Evolutionary conservation across 2,329 filamentous ascomycete species (phyloP).

Genomic region (Colletotrichum sidae): DNA sequence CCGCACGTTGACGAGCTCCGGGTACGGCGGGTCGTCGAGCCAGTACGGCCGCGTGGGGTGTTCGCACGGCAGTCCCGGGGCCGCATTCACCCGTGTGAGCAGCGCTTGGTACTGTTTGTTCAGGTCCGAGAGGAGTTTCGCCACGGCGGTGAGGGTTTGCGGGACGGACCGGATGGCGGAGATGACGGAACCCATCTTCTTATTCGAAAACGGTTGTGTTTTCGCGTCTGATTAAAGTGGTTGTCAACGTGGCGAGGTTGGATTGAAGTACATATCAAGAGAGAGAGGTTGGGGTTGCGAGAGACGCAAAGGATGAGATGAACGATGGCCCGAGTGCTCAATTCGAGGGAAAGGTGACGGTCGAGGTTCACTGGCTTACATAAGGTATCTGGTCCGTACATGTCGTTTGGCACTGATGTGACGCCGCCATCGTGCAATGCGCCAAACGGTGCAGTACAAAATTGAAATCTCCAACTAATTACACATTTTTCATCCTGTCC

Average conservation of each 20-base stretch:
- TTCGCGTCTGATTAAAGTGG: neutral
- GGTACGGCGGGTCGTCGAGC: conserved; percentile 56
- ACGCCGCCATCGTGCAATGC: too few relatives aligned
- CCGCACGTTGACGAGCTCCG: conserved; percentile 51
- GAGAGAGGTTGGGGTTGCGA: too few relatives aligned
- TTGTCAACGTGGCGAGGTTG: neutral
- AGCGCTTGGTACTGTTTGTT: conserved; percentile 44
- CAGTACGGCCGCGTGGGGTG: conserved; percentile 59
- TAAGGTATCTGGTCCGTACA: too few relatives aligned
- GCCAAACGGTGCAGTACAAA: too few relatives aligned
- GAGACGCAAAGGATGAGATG: neutral
- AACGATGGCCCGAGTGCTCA: too few relatives aligned
- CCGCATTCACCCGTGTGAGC: conserved; percentile 44
- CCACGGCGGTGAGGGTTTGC: conserved; percentile 41
- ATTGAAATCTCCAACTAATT: too few relatives aligned
- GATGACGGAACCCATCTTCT: conserved; percentile 46
- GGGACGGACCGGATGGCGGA: conserved; percentile 43
- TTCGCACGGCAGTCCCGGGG: conserved; percentile 54
- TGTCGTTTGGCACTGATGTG: too few relatives aligned
- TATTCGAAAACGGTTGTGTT: conserved; percentile 30
- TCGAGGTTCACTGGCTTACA: too few relatives aligned
- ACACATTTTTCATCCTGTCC: too few relatives aligned
- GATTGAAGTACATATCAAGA: too few relatives aligned
- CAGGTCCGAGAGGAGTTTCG: conserved; percentile 43
- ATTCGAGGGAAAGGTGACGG: too few relatives aligned